Percentiles rank a stretch among this genome's conserved stretches.
phyloP scores from a whole-genome alignment of 768 basidiomycete genomes.

The Boletus vinaceobasis region DNA sequence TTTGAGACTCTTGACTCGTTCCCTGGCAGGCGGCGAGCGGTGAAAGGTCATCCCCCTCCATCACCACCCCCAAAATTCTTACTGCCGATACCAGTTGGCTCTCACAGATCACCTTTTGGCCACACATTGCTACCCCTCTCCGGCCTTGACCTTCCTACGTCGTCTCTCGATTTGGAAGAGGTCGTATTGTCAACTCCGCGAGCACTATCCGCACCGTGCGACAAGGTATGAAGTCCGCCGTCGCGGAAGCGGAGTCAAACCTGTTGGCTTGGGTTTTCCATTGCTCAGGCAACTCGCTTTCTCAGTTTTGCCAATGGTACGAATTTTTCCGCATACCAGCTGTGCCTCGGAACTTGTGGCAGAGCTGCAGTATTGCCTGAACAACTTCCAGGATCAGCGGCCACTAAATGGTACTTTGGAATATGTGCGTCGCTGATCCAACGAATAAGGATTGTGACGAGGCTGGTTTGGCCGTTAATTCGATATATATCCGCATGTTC shows the following conservation, averaged over 20 bases:
- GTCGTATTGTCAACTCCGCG: conserved; percentile 29
- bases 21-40: background rate
- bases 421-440: background rate
- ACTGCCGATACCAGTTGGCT: background rate
- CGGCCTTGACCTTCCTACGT: conserved; percentile 9
- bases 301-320: background rate
- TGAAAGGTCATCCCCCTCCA: background rate
- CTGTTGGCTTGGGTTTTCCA: background rate
- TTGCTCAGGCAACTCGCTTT: background rate
- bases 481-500: background rate
- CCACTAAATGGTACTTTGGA: background rate
- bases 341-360: background rate
- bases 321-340: background rate
- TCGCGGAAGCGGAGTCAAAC: conserved; percentile 32
- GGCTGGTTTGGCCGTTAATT: background rate
- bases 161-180: conserved; percentile 30
- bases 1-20: background rate
- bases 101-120: background rate
- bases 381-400: background rate
- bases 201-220: conserved; percentile 20
- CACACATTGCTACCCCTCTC: background rate
- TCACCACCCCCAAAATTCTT: background rate
- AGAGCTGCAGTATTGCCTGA: background rate
- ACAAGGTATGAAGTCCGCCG: conserved; percentile 21
- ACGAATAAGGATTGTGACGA: background rate